Base-by-base conservation (phyloP, 768 basidiomycete genomes). In the Mycena sanguinolenta region DNA sequence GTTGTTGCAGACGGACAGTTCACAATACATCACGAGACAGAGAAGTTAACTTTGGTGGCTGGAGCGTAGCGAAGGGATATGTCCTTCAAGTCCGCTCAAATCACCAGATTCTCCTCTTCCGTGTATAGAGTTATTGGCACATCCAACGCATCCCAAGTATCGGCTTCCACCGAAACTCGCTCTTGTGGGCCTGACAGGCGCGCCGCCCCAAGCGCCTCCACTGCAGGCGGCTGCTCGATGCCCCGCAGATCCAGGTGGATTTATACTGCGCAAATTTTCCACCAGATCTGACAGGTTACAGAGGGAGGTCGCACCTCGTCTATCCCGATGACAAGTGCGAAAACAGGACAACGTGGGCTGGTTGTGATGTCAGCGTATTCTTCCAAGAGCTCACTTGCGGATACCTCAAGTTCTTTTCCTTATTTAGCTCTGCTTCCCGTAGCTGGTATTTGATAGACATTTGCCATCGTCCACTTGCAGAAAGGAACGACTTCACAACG, bases 151-250 rank as follows among this genome's bases (percentile, higher is more conserved):
- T n/a, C n/a, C n/a, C n/a, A n/a, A n/a, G n/a, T n/a, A n/a, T n/a
- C n/a, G n/a, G n/a, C n/a, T n/a, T n/a, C n/a, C n/a, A n/a, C n/a
- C n/a, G n/a, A n/a, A n/a, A n/a, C n/a, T n/a, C n/a, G n/a, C n/a
- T n/a, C n/a, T n/a, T n/a, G n/a, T n/a, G n/a, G n/a, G n/a, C n/a
- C n/a, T n/a, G n/a, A n/a, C n/a, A n/a, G n/a, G n/a, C n/a, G n/a
- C n/a, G n/a, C n/a, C n/a, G n/a, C n/a, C n/a, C n/a, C n/a, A n/a
- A n/a, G n/a, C n/a, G n/a, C n/a, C n/a, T 72, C 71, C 42, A 39
- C 58, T 39, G 60, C 66, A 12, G 57, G 52, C 12, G 52, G 44
- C 73, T 86, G 85, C 74, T 86, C 86, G 67, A 87, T 77, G 28
- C 81, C 74, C 42, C 76, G 78, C 75, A 87, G 78, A 5, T 84